Conservation (phyloP, 2,329 filamentous ascomycete species). For the Dactylella cylindrospora region DNA sequence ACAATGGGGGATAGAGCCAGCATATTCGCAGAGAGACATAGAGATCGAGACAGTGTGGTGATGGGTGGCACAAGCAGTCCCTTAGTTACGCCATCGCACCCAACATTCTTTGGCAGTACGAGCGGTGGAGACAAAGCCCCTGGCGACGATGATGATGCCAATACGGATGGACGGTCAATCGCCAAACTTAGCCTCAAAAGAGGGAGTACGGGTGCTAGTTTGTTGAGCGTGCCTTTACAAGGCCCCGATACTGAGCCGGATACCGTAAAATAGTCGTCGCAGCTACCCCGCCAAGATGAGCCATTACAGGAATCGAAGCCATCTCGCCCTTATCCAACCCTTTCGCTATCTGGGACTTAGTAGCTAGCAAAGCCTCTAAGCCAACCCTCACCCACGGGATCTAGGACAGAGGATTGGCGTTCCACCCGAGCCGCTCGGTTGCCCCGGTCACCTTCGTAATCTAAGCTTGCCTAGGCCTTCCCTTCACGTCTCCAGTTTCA, state of each 20-base stretch:
- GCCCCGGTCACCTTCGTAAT: too few species aligned
- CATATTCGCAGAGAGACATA: slow-evolving; percentile 28
- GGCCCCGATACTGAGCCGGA: slow-evolving; percentile 38
- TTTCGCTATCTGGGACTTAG: too few species aligned
- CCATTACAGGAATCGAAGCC: too few species aligned
- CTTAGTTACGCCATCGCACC: slow-evolving; percentile 33
- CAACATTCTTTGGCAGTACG: slow-evolving; percentile 30
- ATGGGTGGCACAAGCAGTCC: slow-evolving; percentile 25
- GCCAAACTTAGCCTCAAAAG: slow-evolving; percentile 36
- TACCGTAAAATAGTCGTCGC: slow-evolving; percentile 37
- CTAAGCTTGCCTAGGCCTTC: too few species aligned
- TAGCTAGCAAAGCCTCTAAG: too few species aligned
- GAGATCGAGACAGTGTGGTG: slow-evolving; percentile 41
- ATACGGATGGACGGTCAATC: slow-evolving; percentile 31
- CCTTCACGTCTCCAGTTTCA: too few species aligned
- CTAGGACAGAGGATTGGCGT: too few species aligned
- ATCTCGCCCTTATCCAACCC: too few species aligned
- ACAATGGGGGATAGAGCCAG: slow-evolving; percentile 30
- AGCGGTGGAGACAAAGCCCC: slow-evolving; percentile 14
- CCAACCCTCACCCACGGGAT: too few species aligned
- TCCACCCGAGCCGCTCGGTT: too few species aligned
- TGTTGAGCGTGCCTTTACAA: slow-evolving; percentile 30
- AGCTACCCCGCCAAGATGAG: background rate
- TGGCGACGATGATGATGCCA: slow-evolving; percentile 34
- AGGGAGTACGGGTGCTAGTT: slow-evolving; percentile 31